Conservation (phyloP, 176 grass and related monocot genomes). For the Aegilops longissima region DNA sequence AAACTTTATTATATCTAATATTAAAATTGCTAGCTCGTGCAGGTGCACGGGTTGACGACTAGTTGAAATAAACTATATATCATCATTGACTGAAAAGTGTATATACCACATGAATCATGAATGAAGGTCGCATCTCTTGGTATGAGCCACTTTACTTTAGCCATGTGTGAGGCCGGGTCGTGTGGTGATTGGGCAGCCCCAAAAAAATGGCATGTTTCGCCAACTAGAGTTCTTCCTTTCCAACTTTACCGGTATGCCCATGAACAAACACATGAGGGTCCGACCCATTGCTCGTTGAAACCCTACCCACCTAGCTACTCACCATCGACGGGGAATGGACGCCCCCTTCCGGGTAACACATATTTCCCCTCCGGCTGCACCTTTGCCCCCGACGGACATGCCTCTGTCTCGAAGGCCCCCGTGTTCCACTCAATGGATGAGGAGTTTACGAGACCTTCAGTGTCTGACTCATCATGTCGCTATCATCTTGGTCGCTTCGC, state of each 20-base stretch:
- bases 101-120: too few species aligned
- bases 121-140: background rate
- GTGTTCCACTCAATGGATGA: conserved; percentile 78
- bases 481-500: conserved; percentile 62
- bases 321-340: background rate
- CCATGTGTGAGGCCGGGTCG: too few species aligned
- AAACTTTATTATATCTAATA: too few species aligned
- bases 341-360: background rate
- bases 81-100: background rate
- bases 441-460: conserved; percentile 73
- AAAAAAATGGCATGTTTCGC: too few species aligned
- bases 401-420: conserved; percentile 42
- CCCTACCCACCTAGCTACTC: conserved; percentile 13
- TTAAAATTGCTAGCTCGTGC: too few species aligned
- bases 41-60: too few species aligned
- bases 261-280: too few species aligned
- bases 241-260: too few species aligned
- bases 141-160: too few species aligned
- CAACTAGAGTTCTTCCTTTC: too few species aligned
- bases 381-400: too few species aligned
- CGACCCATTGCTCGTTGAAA: background rate
- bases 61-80: background rate
- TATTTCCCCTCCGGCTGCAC: background rate
- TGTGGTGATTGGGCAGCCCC: too few species aligned
- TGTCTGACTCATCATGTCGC: conserved; percentile 77